phyloP scores from a whole-genome alignment of 768 basidiomycete species.

The Nevesoporus exiguus region DNA sequence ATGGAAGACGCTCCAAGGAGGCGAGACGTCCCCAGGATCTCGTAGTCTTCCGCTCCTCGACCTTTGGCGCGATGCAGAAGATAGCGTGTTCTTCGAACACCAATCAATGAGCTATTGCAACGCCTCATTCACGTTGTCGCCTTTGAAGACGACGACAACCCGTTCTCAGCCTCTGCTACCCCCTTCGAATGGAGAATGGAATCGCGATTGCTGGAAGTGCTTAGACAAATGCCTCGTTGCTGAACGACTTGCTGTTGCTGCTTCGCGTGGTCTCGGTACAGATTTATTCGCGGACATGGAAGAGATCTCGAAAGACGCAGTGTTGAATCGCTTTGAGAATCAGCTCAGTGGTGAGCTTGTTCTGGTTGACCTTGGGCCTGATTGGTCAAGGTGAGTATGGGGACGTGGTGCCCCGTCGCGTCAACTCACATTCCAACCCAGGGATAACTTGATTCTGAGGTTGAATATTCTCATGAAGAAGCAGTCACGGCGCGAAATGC shows the following conservation, averaged over 20 bases:
- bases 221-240: conserved; percentile 79
- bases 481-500: conserved; percentile 14
- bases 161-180: not conserved
- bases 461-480: conserved; percentile 31
- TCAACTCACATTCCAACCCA: conserved; percentile 5
- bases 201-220: conserved; percentile 74
- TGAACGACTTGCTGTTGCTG: conserved; percentile 52
- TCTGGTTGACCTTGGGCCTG: conserved; percentile 40
- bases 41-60: conserved; percentile 32
- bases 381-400: conserved; percentile 55
- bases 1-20: conserved; percentile 9
- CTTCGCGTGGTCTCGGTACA: conserved; percentile 22
- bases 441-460: conserved; percentile 27
- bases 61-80: conserved; percentile 30
- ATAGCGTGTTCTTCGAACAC: conserved; percentile 28
- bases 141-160: conserved; percentile 6
- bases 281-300: conserved; percentile 50
- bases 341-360: conserved; percentile 45
- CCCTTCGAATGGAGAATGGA: conserved; percentile 45
- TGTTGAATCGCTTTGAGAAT: conserved; percentile 57
- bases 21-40: conserved; percentile 27
- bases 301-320: conserved; percentile 49
- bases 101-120: conserved; percentile 18
- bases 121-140: conserved; percentile 17
- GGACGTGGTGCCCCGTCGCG: not conserved